Evolutionary conservation across 2,329 filamentous ascomycete species (phyloP), one percentile per base, ranked within the genome.

Genomic region (Aspergillaceae sp.): DNA sequence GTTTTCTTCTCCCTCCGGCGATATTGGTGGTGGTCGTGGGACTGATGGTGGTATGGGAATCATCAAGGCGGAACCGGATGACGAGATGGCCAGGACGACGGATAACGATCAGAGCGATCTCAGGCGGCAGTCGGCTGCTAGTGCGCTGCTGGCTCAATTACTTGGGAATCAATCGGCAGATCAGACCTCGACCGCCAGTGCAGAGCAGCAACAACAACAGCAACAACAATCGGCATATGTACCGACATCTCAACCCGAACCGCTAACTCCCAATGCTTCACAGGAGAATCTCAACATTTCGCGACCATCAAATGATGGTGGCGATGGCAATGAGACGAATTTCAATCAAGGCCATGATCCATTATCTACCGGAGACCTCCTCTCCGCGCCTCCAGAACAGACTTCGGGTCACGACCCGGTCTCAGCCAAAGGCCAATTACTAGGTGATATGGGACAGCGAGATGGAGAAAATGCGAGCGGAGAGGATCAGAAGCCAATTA

Each of bases 71-170:
- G 62, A 65, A 50, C 48, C 57, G 6, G 54, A 53, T n/a, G 60
- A 64, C 43, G 49, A 36, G 43, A 46, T 33, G 51, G 53, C 30
- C 46, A 56, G 26, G 29, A 8, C 49, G 28, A 41, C 53, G 41
- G 58, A 61, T 33, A 51, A 55, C 27, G 49, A 56, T 11, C 60
- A 61, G 41, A 58, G 61, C 48, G 58, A 67, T 45, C 47, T 59
- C 46, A 62, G 65, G 42, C 66, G 66, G 36, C 67, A 70, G 49
- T 65, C 58, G 37, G 67, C 67, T 38, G 67, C 68, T 46, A 67
- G 64, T 28, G 63, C 67, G 38, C 60, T 70, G 10, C 58, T 70
- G 40, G 67, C 68, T 33, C 67, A 70, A 54, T 57, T 70, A 6
- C 60, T 70, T 44, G 64, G 66, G 37, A 65, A 63, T 48, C 62